Conservation (phyloP, 495 filamentous ascomycete genomes). For the Xylaria telfairii region DNA sequence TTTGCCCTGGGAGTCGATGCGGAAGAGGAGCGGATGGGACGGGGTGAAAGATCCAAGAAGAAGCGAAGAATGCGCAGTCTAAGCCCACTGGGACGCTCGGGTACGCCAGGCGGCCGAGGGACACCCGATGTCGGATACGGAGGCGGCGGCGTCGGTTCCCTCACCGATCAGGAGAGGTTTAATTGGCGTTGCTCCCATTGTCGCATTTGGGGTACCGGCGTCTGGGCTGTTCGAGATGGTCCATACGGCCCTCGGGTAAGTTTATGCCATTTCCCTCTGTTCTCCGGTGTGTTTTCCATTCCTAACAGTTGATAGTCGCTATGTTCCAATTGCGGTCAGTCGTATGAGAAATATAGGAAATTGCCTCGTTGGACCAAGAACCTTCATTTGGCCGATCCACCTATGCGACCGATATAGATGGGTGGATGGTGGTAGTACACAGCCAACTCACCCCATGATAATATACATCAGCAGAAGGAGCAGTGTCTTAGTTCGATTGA, state of each 20-base stretch:
- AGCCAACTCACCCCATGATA: background rate
- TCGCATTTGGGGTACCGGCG: constrained; percentile 81
- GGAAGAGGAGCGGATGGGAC: constrained; percentile 71
- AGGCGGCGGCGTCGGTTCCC: constrained; percentile 67
- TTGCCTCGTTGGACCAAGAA: constrained; percentile 84
- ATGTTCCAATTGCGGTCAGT: constrained; percentile 91
- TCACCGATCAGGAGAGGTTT: constrained; percentile 80
- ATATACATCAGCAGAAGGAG: background rate
- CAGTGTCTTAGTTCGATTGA: background rate
- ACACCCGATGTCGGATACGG: constrained; percentile 75
- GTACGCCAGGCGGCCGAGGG: constrained; percentile 71
- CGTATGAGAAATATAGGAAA: constrained; percentile 84
- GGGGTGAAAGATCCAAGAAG: constrained; percentile 89
- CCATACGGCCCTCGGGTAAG: constrained; percentile 84
- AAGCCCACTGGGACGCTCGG: constrained; percentile 71
- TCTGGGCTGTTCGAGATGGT: constrained; percentile 95
- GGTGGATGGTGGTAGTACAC: background rate
- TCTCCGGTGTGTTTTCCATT: background rate
- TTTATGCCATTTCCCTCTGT: constrained; percentile 11
- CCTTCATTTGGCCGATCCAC: constrained; percentile 61
- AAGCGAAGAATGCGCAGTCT: constrained; percentile 91
- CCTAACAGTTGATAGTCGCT: constrained; percentile 66
- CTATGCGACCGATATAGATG: constrained; percentile 21
- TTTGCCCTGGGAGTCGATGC: constrained; percentile 68
- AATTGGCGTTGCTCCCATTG: constrained; percentile 94